Evolutionary conservation across 768 basidiomycete genomes (phyloP), one percentile per base, ranked within the genome.

Genomic region (Trametes cingulata): DNA sequence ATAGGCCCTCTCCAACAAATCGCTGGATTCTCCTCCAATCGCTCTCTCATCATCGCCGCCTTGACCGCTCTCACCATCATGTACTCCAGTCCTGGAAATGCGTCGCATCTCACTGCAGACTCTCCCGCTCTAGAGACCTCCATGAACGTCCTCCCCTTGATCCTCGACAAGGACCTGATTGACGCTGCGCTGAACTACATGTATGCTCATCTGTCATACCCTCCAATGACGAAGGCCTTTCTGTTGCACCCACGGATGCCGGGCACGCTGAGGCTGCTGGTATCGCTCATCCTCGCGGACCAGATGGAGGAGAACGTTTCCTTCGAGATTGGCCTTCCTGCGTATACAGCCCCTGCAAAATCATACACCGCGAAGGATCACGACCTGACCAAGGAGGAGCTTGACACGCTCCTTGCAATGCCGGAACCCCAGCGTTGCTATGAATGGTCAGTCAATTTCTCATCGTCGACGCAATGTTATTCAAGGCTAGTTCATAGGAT

Each of bases 351-450:
- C 6, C 80, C 88, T 13, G 80, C 84, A 2, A 63, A 69, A 27
- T 71, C 76, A 1, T 73, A 80, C 36, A 68, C 71, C 10, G 78
- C 79, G 0, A 80, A 79, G 39, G 80, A 84, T 64, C 88, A 88
- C 65, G 87, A 90, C 64, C 76, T 93, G 24, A 85, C 85, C 2
- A 76, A 80, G 62, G 89, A 89, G 64, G 91, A 93, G 64, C 71
- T 90, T 54, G 84, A 88, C 4, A 70, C 63, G 8, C 71, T 93
- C 27, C 62, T 90, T 17, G 69, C 76, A 10, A 77, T 83, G 65
- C 76, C 80, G 39, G 92, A 95, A 67, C 93, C 92, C 13, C 81
- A 89, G 61, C 80, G 93, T 12, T 93, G 90, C 69, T 90, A 85
- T 66, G 88, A 92, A 68, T 95, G 92, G 92, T 91, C 68, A 41